These are phyloP conservation scores for Penicillium bovifimosum DNA, from an alignment of 495 filamentous ascomycete genomes.

Conservation along the genomic window DNA sequence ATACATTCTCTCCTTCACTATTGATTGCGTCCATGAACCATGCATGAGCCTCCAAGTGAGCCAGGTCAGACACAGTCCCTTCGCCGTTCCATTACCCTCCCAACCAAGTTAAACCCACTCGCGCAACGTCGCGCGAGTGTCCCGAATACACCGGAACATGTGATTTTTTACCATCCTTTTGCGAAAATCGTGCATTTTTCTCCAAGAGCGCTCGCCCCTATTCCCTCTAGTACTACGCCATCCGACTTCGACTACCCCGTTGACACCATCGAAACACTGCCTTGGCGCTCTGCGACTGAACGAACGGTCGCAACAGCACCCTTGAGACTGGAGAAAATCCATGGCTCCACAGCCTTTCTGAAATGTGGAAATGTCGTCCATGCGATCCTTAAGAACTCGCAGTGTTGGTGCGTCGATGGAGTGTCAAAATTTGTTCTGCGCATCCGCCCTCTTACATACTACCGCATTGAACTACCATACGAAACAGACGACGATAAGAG, in stretches of 20 bases:
- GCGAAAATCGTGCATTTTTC: slow-evolving; percentile 63
- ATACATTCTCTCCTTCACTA: slow-evolving; percentile 7
- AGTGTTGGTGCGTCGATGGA: slow-evolving; percentile 89
- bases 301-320: slow-evolving; percentile 76
- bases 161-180: slow-evolving; percentile 62
- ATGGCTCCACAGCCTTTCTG: slow-evolving; percentile 76
- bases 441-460: slow-evolving; percentile 73
- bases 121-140: slow-evolving; percentile 32
- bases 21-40: slow-evolving; percentile 27
- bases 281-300: slow-evolving; percentile 72
- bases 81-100: slow-evolving; percentile 56
- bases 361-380: slow-evolving; percentile 75
- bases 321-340: slow-evolving; percentile 73
- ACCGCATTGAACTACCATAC: slow-evolving; percentile 78
- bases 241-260: slow-evolving; percentile 45
- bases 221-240: slow-evolving; percentile 37
- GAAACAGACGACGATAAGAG: slow-evolving; percentile 51
- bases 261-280: slow-evolving; percentile 49
- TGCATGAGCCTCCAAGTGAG: slow-evolving; percentile 37
- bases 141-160: slow-evolving; percentile 51
- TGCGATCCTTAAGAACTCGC: slow-evolving; percentile 79
- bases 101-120: slow-evolving; percentile 41
- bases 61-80: slow-evolving; percentile 34
- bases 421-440: slow-evolving; percentile 77
- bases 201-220: slow-evolving; percentile 36